Percentiles rank a stretch among this genome's conserved stretches.
Conservation (phyloP, 139 green algal genomes). For the Pleodorina starrii region DNA sequence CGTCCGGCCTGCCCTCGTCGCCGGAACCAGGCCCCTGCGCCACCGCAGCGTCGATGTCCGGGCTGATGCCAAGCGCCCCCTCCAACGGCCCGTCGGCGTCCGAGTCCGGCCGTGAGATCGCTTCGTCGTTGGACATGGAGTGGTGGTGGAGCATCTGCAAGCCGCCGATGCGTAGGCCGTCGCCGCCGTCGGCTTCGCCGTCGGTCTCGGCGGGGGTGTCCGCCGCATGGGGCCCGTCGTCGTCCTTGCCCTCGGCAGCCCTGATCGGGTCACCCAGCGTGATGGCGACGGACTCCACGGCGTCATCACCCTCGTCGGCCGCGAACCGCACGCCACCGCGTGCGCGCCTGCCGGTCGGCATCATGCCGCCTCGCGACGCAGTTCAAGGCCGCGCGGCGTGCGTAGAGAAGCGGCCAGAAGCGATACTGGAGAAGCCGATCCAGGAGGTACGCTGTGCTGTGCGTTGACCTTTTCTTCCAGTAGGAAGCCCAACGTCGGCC, state of each 20-base stretch:
- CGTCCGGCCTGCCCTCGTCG: background rate
- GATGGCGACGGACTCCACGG: background rate
- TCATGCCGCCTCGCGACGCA: too few species aligned
- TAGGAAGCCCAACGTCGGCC: too few species aligned
- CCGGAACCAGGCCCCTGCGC: background rate
- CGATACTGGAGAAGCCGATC: too few species aligned
- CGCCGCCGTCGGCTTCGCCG: background rate
- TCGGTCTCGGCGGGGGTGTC: background rate
- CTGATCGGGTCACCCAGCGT: slow-evolving; percentile 6
- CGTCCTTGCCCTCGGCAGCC: background rate
- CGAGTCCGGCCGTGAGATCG: background rate
- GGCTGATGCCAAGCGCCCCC: background rate
- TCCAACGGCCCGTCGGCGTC: slow-evolving; percentile 17
- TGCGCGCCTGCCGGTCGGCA: background rate
- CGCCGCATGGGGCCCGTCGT: background rate
- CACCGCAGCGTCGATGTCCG: background rate
- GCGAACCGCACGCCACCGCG: slow-evolving; percentile 35
- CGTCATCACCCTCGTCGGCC: background rate
- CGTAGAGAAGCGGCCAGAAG: too few species aligned
- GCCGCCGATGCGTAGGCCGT: background rate
- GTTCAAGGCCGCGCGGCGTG: too few species aligned
- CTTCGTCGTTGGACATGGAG: slow-evolving; percentile 9
- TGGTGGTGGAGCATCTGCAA: slow-evolving; percentile 7
- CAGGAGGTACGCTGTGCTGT: too few species aligned
- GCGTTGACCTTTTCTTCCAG: too few species aligned